Percentiles rank a stretch among this genome's conserved stretches.
Evolutionary conservation across 345 rosid species (phyloP).

Genomic region (Xanthoceras sorbifolium): DNA sequence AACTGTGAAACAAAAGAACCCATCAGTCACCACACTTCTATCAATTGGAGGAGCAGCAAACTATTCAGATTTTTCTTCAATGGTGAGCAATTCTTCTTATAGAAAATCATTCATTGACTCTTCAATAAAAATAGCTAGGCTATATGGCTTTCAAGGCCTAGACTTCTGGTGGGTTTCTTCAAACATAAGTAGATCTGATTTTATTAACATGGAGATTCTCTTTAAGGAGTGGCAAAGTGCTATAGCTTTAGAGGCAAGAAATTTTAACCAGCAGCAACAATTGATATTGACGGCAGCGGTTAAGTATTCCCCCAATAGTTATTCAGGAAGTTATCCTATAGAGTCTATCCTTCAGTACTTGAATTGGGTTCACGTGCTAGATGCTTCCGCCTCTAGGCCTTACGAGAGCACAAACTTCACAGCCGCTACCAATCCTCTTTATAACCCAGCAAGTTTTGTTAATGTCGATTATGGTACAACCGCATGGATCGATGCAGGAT

Average conservation of each 20-base stretch:
- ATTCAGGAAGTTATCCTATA: slow-evolving; percentile 19
- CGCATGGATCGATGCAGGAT: slow-evolving; percentile 10
- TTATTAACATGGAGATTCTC: background rate
- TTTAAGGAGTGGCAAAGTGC: slow-evolving; percentile 6
- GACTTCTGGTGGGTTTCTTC: background rate
- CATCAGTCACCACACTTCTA: background rate
- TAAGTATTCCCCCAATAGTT: background rate
- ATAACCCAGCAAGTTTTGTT: background rate
- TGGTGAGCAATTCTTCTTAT: background rate
- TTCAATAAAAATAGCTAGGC: background rate
- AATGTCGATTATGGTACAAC: slow-evolving; percentile 20
- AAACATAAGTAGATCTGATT: background rate
- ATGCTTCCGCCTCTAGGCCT: slow-evolving; percentile 26
- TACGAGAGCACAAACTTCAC: slow-evolving; percentile 9
- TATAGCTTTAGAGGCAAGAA: background rate
- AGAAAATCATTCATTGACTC: background rate
- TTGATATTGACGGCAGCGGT: slow-evolving; percentile 22
- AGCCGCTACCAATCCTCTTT: slow-evolving; percentile 21
- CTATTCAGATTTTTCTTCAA: background rate
- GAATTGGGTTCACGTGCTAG: slow-evolving; percentile 29
- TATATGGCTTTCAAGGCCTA: background rate
- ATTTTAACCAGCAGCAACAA: background rate
- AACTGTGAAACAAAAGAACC: background rate
- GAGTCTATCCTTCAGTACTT: slow-evolving; percentile 23
- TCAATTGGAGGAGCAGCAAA: background rate